phyloP scores from a whole-genome alignment of 2,329 filamentous ascomycete genomes.

The Zasmidium citrigriseum region DNA sequence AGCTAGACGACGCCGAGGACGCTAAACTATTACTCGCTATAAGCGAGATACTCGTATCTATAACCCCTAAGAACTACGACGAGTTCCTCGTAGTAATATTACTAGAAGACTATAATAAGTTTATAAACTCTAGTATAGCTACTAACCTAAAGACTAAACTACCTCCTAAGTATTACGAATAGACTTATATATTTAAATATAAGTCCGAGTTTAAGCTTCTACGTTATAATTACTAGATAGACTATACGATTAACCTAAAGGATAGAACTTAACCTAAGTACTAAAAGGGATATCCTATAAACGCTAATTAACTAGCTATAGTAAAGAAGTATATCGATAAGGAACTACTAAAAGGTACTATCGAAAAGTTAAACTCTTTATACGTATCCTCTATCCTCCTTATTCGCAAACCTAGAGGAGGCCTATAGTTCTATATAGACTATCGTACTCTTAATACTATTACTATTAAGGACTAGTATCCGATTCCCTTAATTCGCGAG shows the following conservation, averaged over 20 bases:
- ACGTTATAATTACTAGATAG: too few relatives aligned
- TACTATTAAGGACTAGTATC: conserved; percentile 4
- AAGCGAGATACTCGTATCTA: too few relatives aligned
- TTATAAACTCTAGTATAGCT: too few relatives aligned
- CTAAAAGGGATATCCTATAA: not conserved
- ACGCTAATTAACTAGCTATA: too few relatives aligned
- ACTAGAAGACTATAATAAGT: too few relatives aligned
- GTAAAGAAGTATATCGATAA: conserved; percentile 2
- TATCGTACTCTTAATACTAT: conserved; percentile 1
- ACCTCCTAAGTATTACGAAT: not conserved
- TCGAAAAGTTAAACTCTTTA: not conserved
- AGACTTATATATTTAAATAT: not conserved
- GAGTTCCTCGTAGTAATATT: too few relatives aligned
- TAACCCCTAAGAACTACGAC: too few relatives aligned
- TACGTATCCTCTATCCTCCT: not conserved
- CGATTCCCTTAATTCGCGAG: conserved; percentile 1
- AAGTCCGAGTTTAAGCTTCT: not conserved
- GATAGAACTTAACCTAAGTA: not conserved
- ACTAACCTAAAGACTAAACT: too few relatives aligned
- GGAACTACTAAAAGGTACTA: not conserved
- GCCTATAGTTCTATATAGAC: not conserved
- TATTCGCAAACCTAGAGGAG: not conserved
- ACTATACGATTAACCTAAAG: too few relatives aligned
- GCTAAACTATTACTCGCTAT: too few relatives aligned
- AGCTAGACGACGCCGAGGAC: too few relatives aligned